Evolutionary conservation across 345 rosid genomes (phyloP).

Genomic region (Corymbia maculata): DNA sequence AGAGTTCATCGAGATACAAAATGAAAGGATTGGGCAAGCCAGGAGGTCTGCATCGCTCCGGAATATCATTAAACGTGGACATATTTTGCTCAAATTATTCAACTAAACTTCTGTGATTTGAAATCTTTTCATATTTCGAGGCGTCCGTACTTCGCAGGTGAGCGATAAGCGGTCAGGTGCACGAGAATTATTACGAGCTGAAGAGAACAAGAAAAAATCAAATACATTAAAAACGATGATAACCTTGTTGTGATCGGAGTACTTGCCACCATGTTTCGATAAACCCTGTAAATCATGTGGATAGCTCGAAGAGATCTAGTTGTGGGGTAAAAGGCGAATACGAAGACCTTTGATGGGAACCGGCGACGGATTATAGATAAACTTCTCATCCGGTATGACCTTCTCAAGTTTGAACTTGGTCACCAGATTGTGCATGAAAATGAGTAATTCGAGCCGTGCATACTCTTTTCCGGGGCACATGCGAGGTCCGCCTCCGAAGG

Average conservation of each 20-base stretch:
- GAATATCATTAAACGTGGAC: neutral
- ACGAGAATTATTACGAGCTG: neutral
- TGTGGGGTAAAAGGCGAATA: neutral
- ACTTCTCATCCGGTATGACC: neutral
- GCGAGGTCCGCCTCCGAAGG: neutral
- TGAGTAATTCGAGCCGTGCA: neutral
- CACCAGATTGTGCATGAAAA: neutral
- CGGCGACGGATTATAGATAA: neutral
- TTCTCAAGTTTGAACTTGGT: neutral
- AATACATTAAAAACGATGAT: accelerated
- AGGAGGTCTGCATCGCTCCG: accelerated
- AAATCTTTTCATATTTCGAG: neutral
- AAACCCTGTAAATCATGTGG: neutral
- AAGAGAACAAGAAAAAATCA: neutral
- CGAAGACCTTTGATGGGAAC: neutral
- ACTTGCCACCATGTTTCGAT: neutral
- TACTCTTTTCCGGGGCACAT: neutral
- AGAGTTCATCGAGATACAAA: no score
- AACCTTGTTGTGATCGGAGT: neutral
- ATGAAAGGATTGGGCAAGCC: accelerated
- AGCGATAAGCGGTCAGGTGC: no score
- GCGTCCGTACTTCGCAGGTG: accelerated
- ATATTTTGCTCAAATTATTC: no score
- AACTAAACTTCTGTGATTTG: neutral
- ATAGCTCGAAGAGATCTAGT: neutral